These are phyloP conservation scores for Phytopythium cucurbitacearum DNA, from an alignment of 352 stramenopile species.

Conservation along the genomic window DNA sequence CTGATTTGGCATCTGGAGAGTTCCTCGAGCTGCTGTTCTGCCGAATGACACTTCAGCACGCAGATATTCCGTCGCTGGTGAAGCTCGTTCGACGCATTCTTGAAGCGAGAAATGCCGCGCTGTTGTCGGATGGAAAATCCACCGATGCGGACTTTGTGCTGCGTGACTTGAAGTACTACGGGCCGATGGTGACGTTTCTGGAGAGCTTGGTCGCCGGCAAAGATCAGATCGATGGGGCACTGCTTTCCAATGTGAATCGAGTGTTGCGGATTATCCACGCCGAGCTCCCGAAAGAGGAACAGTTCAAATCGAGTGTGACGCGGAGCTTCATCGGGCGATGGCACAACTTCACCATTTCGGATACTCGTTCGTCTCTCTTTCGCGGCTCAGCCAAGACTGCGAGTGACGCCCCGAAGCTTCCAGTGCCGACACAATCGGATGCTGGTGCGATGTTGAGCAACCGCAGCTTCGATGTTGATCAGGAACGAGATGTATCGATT, in stretches of 20 bases:
- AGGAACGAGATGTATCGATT: constrained; percentile 32
- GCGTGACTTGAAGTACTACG: constrained; percentile 66
- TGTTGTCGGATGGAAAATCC: constrained; percentile 25
- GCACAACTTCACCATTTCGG: constrained; percentile 66
- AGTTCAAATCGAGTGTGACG: constrained; percentile 35
- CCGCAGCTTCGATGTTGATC: constrained; percentile 59
- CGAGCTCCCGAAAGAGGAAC: constrained; percentile 45
- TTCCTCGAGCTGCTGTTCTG: constrained; percentile 75
- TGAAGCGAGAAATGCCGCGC: constrained; percentile 41
- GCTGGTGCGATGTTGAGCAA: constrained; percentile 8
- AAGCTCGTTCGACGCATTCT: constrained; percentile 74
- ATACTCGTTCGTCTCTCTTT: constrained; percentile 25
- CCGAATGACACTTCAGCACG: constrained; percentile 61
- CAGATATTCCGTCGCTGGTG: constrained; percentile 59
- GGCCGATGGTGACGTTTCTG: constrained; percentile 52
- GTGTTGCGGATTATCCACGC: constrained; percentile 68
- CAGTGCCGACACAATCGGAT: constrained; percentile 10
- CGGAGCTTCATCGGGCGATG: constrained; percentile 72
- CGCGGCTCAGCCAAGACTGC: constrained; percentile 18
- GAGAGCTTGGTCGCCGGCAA: constrained; percentile 51
- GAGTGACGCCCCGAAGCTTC: not conserved
- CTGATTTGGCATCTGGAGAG: constrained; percentile 57
- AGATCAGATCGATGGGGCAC: constrained; percentile 29
- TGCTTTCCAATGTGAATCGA: constrained; percentile 72
- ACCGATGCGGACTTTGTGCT: constrained; percentile 37